Percentiles rank a stretch among this genome's conserved stretches.
Conservation (phyloP, 805 yeast genomes). For the Kluyveromyces aestuarii region DNA sequence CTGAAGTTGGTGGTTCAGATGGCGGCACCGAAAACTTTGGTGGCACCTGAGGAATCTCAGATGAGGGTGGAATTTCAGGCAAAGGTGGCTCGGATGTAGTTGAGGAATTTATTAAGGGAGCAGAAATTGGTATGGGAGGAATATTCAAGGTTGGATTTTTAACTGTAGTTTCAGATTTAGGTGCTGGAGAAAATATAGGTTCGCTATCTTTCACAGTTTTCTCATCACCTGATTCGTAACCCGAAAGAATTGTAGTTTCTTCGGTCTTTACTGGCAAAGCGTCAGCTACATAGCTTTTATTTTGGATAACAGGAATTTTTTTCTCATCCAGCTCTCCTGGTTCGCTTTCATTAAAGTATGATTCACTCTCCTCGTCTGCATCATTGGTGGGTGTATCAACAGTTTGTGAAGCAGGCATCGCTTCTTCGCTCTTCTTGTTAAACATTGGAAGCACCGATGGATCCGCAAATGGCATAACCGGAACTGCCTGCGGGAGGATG, state of each 20-base stretch:
- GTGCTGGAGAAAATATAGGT: background rate
- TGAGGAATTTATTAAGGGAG: constrained; percentile 6
- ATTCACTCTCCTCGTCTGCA: constrained; percentile 50
- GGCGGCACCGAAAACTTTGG: constrained; percentile 7
- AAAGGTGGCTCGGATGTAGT: constrained; percentile 2
- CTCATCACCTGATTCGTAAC: constrained; percentile 16
- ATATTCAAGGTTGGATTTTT: background rate
- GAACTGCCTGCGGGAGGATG: constrained; percentile 34
- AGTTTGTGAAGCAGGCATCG: constrained; percentile 3
- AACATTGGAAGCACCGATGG: constrained; percentile 28
- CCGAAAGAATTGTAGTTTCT: constrained; percentile 6
- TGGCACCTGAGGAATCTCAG: constrained; percentile 4
- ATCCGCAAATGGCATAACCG: constrained; percentile 45
- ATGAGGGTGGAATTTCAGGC: constrained; percentile 13
- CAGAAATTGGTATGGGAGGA: constrained; percentile 11
- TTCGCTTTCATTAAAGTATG: constrained; percentile 10
- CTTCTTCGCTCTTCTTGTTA: constrained; percentile 6
- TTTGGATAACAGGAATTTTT: background rate
- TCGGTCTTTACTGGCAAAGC: background rate
- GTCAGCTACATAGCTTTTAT: background rate
- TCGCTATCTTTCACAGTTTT: constrained; percentile 5
- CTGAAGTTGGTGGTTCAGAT: background rate
- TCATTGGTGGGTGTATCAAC: constrained; percentile 51
- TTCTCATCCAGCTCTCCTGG: background rate
- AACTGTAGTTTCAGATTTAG: constrained; percentile 2